Evolutionary conservation across 2,329 filamentous ascomycete genomes (phyloP).

Genomic region (Ophiostoma tasmaniense): DNA sequence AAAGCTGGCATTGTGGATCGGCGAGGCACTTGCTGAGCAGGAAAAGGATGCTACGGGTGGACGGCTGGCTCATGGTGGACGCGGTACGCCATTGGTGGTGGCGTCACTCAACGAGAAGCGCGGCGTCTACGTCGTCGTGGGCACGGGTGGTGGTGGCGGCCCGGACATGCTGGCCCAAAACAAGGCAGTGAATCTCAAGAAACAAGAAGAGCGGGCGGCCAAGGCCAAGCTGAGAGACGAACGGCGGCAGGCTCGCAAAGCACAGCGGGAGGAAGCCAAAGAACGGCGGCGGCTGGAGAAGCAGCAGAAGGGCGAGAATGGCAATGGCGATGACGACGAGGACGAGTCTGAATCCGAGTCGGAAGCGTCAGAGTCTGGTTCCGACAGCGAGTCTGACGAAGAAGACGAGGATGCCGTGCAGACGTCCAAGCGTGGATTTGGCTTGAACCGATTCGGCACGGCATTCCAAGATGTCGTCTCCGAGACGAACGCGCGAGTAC

Average conservation of each 20-base stretch:
- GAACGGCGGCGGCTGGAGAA: slow-evolving; percentile 46
- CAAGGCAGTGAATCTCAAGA: slow-evolving; percentile 55
- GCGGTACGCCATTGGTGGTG: slow-evolving; percentile 79
- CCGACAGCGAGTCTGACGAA: slow-evolving; percentile 27
- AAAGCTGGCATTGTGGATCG: slow-evolving; percentile 89
- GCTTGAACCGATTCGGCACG: slow-evolving; percentile 82
- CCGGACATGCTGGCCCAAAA: slow-evolving; percentile 60
- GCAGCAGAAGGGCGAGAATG: neutral
- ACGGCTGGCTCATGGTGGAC: slow-evolving; percentile 56
- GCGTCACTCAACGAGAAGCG: slow-evolving; percentile 81
- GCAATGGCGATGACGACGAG: neutral
- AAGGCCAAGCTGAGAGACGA: slow-evolving; percentile 57
- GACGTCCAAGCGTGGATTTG: slow-evolving; percentile 43
- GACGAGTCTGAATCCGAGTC: slow-evolving; percentile 36
- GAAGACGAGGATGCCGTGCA: slow-evolving; percentile 34
- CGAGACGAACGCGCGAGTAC: slow-evolving; percentile 80
- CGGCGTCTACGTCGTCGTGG: slow-evolving; percentile 86
- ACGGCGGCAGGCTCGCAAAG: slow-evolving; percentile 46
- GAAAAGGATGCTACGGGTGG: slow-evolving; percentile 65
- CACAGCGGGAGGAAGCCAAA: slow-evolving; percentile 52
- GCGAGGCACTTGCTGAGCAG: slow-evolving; percentile 82
- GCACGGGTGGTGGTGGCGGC: slow-evolving; percentile 78
- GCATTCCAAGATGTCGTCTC: slow-evolving; percentile 92
- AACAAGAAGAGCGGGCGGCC: slow-evolving; percentile 52
- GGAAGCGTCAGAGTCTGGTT: slow-evolving; percentile 34